Base-by-base conservation (phyloP, 352 stramenopile species). In the Globisporangium emineosum region DNA sequence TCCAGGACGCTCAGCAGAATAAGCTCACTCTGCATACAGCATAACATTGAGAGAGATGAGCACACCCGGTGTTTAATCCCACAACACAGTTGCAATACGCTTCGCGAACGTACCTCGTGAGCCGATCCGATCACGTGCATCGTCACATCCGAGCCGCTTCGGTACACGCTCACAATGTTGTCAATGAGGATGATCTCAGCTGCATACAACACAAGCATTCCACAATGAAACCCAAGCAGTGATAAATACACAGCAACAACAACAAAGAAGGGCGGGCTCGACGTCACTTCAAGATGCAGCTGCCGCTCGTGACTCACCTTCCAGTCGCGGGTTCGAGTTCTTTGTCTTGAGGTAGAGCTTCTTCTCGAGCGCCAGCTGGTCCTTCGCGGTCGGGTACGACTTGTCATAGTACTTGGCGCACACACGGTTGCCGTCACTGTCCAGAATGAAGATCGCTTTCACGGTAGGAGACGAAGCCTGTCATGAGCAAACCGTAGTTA, bases 341-440 rank as follows among this genome's bases (percentile, higher is more conserved):
- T 96, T 96, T 49, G 88, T 97, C 77, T 97, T 97, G 47, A 81
- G 67, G 74, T 86, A 94, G 42, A 97, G 76, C 75, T 95, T 96
- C 69, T 94, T 94, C 77, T 97, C 90, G 45, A 97, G 83, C 49
- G 76, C 81, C 37, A 92, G 72, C 66, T 97, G 88, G 47, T 94
- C 88, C 73, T 93, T 96, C 49, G 86, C 70, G 23, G 86, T 84
- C 64, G 83, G 83, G 69, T 94, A 94, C 68, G 83, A 89, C 72
- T 92, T 91, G 72, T 96, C 88, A 61, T 96, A 97, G 79, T 96
- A 97, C 81, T 97, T 97, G 72, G 90, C 88, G 57, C 89, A 94
- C 65, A 97, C 79, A 61, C 90, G 88, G 62, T 88, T 94, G 61
- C 90, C 90, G 58, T 97, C 90, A 63, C 76, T 93, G 73, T 93